Evolutionary conservation across 2,329 filamentous ascomycete species (phyloP), one percentile per base, ranked within the genome.

Genomic region (Celoporthe dispersa): DNA sequence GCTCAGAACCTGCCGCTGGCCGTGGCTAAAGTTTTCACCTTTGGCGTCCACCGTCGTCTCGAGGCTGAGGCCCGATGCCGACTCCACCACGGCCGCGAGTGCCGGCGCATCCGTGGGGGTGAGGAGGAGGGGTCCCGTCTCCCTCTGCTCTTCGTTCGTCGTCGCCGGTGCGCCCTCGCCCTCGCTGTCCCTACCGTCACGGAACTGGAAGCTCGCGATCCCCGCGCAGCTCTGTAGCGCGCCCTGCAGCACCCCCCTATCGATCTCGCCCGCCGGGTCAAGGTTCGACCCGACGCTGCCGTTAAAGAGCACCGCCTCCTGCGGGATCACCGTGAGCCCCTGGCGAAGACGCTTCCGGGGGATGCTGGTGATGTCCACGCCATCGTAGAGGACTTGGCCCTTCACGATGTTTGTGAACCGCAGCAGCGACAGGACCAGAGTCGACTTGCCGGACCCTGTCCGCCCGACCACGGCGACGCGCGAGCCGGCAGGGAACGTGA

Each of bases 371-470:
- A 81, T 78, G 64, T 82, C 77, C 5, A 80, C 72, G 25, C 80
- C 80, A 66, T 82, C 80, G 68, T 80, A 78, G 1, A 74, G 75
- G 33, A 82, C 75, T 1, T 72, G 70, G 2, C 81, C 80, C 0
- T 71, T 70, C 5, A 76, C 74, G 9, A 81, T 68, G 68, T 80
- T 64, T 9, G 79, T 80, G 63, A 81, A 81, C 14, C 80, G 77
- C 9, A 82, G 74, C 8, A 81, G 75, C 9, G 79, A 78, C 9
- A 81, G 71, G 22, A 75, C 73, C 31, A 77, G 73, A 0, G 90
- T 92, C 19, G 86, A 90, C 77, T 93, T 93, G 1, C 91, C 91
- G 19, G 87, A 90, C 0, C 88, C 85, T 0, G 90, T 92, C 8
- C 90, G 86, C 2, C 91, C 90, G 9, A 91, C 88, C 19, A 93